Base-by-base conservation (phyloP, 202 grass and related monocot genomes). In the Panicum hallii region DNA sequence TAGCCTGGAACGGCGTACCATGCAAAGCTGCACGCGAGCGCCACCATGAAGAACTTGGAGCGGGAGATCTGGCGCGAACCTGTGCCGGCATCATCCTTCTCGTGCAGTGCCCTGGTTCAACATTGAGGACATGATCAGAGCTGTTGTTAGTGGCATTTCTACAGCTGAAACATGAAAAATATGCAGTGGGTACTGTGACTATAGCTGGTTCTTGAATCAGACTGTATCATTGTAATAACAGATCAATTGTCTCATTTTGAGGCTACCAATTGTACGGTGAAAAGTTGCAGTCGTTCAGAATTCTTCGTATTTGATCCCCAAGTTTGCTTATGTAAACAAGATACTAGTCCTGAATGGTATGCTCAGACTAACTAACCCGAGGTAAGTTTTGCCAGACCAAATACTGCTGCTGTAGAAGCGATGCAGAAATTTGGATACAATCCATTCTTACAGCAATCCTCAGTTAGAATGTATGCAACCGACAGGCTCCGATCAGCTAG, bases 41-140 rank as follows among this genome's bases (percentile, higher is more conserved):
- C 90, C 23, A 95, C 87, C 52, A 91, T 9, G 80, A 95, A 97
- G 89, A 97, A 97, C 80, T 95, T 95, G 49, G 85, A 82, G 15
- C 95, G 89, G 9, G 92, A 85, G 22, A 97, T 95, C 62, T 88
- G 57, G 19, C 82, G 70, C 5, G 55, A 81, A 2, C 48, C 81
- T 19, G 38, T 61, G 26, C 68, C 7, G 15, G 38, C 70, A 12
- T 86, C 85, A n/a, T 97, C 95, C 47, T 93, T 95, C 81, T 97
- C 95, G 20, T 97, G 95, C 69, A 97, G 85, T 44, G 87, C 95
- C 82, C 95, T 97, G 85, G 43, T 63, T 75, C 80, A 84, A 68
- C 72, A 78, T 75, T 63, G 64, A 70, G 5, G 52, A 55, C 57
- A 73, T 4, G 15, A 34, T 85, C 54, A 79, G 13, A 42, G 15